Conservation (phyloP, 768 basidiomycete genomes). For the Mycena polygramma region DNA sequence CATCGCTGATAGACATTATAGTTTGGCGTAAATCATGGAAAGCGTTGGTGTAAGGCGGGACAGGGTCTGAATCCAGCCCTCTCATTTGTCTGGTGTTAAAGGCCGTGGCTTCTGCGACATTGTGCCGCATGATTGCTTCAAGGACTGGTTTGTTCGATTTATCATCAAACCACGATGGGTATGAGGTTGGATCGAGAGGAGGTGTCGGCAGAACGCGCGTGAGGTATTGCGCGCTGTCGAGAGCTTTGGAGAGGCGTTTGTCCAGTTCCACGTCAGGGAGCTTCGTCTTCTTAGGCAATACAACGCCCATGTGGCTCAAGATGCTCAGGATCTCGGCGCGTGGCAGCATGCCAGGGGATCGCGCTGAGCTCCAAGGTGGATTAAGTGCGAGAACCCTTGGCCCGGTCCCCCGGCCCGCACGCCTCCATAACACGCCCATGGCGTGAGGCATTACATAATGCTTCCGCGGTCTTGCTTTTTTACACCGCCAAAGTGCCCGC, state of each 20-base stretch:
- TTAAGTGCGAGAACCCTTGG: too few relatives aligned
- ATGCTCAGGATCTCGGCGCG: slow-evolving; percentile 12
- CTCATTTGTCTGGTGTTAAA: slow-evolving; percentile 1
- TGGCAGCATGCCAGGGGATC: slow-evolving; percentile 11
- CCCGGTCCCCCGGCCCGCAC: too few relatives aligned
- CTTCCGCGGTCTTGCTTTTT: too few relatives aligned
- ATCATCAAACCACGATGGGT: slow-evolving; percentile 16
- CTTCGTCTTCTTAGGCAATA: slow-evolving; percentile 31
- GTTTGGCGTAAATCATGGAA: slow-evolving; percentile 29
- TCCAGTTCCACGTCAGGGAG: slow-evolving; percentile 34
- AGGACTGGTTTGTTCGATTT: slow-evolving; percentile 15
- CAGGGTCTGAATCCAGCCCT: slow-evolving; percentile 16
- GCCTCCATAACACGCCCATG: too few relatives aligned
- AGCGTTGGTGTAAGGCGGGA: slow-evolving; percentile 18
- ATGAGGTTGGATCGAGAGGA: slow-evolving; percentile 20
- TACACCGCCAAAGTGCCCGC: too few relatives aligned
- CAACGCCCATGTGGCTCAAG: slow-evolving; percentile 23
- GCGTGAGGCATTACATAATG: too few relatives aligned
- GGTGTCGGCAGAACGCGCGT: slow-evolving; percentile 25
- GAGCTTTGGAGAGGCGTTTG: slow-evolving; percentile 30
- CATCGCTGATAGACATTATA: slow-evolving; percentile 23
- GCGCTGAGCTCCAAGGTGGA: too few relatives aligned
- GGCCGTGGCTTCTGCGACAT: slow-evolving; percentile 20
- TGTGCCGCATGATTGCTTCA: slow-evolving; percentile 20
- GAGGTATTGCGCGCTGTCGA: slow-evolving; percentile 31